phyloP scores from a whole-genome alignment of 371 early-diverging fungal genomes.

The Mucor irregularis region DNA sequence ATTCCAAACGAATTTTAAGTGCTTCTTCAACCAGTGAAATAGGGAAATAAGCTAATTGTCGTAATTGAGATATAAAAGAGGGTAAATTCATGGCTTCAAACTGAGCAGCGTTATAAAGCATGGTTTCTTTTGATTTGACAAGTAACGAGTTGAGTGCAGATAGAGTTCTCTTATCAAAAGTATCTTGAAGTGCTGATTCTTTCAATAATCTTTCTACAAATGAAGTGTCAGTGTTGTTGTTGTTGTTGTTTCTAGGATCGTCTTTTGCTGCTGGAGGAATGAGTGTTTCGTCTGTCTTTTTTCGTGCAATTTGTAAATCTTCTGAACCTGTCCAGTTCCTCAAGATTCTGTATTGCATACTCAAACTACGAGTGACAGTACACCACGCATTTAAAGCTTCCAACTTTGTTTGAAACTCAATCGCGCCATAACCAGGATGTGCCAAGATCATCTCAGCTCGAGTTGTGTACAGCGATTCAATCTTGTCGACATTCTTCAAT shows the following conservation, averaged over 20 bases:
- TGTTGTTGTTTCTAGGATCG: neutral
- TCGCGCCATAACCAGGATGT: slow-evolving; percentile 71
- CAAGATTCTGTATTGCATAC: slow-evolving; percentile 73
- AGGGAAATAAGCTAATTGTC: slow-evolving; percentile 77
- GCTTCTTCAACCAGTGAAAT: slow-evolving; percentile 78
- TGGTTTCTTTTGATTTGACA: slow-evolving; percentile 62
- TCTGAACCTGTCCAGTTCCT: slow-evolving; percentile 84
- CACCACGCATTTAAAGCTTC: slow-evolving; percentile 81
- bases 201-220: slow-evolving; percentile 86
- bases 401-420: slow-evolving; percentile 67
- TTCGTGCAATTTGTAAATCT: slow-evolving; percentile 63
- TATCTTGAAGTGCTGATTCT: slow-evolving; percentile 77
- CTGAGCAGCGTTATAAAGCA: slow-evolving; percentile 64
- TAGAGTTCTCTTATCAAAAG: slow-evolving; percentile 77
- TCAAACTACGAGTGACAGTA: slow-evolving; percentile 70
- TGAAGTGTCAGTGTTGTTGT: slow-evolving; percentile 52
- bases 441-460: slow-evolving; percentile 64
- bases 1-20: slow-evolving; percentile 74
- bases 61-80: slow-evolving; percentile 63
- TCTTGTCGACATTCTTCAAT: slow-evolving; percentile 71
- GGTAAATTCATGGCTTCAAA: slow-evolving; percentile 74
- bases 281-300: slow-evolving; percentile 8
- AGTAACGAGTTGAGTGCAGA: slow-evolving; percentile 55
- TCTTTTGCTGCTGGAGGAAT: slow-evolving; percentile 2
- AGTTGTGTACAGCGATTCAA: slow-evolving; percentile 79